Base-by-base conservation (phyloP, 176 grass and related monocot genomes). In the Panicum miliaceum region DNA sequence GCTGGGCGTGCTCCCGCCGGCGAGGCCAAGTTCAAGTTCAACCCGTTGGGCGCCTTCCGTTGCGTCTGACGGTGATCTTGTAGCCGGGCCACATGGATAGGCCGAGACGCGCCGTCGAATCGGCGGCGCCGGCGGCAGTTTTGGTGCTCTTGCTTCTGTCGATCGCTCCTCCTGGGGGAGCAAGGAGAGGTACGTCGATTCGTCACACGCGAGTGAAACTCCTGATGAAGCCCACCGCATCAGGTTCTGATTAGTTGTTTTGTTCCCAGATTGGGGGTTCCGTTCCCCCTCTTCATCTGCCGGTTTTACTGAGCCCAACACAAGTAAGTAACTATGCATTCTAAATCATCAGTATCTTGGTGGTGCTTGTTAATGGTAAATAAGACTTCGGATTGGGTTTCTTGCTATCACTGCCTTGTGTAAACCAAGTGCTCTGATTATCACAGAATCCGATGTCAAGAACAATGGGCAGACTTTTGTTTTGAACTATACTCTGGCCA, bases 401-500 rank as follows among this genome's bases (percentile, higher is more conserved):
- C n/a, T 43, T 48, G 62, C 32, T 46, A 45, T 71, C 13, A 38
- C 3, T 41, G 53, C 7, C 53, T 19, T 20, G 2, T 53, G n/a
- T 76, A 62, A 85, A 71, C 64, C 27, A 56, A 42, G n/a, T 75
- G 34, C 73, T 84, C 57, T 75, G 53, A 64, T 91, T 42, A 84
- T 87, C 58, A 78, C 87, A 95, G 96, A 87, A 91, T 70, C 75
- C 48, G 60, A 57, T 74, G 37, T 89, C 38, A 79, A 78, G 80
- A 82, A 77, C 32, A 72, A 66, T 73, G 83, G 82, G 41, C 58
- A 86, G 46, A 50, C 4, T 40, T 47, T 83, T 86, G 79, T 82
- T 79, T 98, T 93, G 48, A 95, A 98, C 57, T 70, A 95, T 70
- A 95, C 96, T 45, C 80, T 95, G 35, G 92, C 96, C 41, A 91